A percentile compares a stretch with the other conserved stretches of the same genome.
Evolutionary conservation across 2,329 filamentous ascomycete species (phyloP).

Genomic region (Emergomyces pasteurianus): DNA sequence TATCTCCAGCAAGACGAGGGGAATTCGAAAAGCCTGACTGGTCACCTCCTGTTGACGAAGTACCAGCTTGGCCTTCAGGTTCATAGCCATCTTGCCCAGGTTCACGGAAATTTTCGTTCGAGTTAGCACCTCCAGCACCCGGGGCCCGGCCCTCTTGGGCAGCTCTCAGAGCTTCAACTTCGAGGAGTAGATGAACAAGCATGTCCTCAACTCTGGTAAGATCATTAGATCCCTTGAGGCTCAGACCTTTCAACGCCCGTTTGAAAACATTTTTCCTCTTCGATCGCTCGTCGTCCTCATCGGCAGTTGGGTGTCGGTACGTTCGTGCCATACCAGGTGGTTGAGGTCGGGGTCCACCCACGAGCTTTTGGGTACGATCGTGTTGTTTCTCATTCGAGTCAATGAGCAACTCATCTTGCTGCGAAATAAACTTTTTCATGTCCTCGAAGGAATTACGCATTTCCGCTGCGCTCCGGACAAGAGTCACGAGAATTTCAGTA

Average conservation of each 20-base stretch:
- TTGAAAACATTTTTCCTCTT: slow-evolving; percentile 94
- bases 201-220: slow-evolving; percentile 80
- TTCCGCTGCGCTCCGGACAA: slow-evolving; percentile 86
- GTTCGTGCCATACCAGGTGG: slow-evolving; percentile 54
- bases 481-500: slow-evolving; percentile 87
- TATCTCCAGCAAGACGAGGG: slow-evolving; percentile 24
- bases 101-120: slow-evolving; percentile 54
- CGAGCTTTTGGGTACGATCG: slow-evolving; percentile 69
- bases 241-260: slow-evolving; percentile 81
- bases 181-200: slow-evolving; percentile 80
- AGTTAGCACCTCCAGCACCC: slow-evolving; percentile 37
- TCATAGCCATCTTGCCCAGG: slow-evolving; percentile 71
- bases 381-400: slow-evolving; percentile 78
- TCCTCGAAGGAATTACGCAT: slow-evolving; percentile 96
- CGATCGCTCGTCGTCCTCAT: slow-evolving; percentile 48
- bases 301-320: slow-evolving; percentile 34
- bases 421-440: slow-evolving; percentile 81
- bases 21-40: slow-evolving; percentile 62
- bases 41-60: slow-evolving; percentile 57
- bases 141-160: slow-evolving; percentile 33
- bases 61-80: slow-evolving; percentile 67
- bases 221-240: slow-evolving; percentile 77
- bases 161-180: slow-evolving; percentile 73
- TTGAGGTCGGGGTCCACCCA: slow-evolving; percentile 76
- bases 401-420: slow-evolving; percentile 83